Evolutionary conservation across 305 asterid genomes (phyloP), one percentile per base, ranked within the genome.

Genomic region (Salvia sclarea): DNA sequence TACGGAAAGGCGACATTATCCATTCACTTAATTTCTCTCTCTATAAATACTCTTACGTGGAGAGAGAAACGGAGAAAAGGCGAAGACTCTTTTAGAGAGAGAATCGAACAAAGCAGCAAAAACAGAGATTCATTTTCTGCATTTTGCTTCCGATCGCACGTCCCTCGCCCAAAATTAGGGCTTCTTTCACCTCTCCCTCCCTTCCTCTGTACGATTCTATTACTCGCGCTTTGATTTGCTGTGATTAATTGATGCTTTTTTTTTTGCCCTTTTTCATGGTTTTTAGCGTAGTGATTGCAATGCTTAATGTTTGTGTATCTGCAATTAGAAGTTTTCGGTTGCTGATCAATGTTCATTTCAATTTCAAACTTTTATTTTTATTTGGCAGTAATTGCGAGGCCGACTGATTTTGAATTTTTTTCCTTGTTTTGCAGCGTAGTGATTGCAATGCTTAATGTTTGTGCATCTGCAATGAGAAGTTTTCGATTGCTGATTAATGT

Each of bases 101-200:
- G 70, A 73, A 45, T 47, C 8, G 12, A 20, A 9, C 37, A 44
- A 67, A 53, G 45, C 45, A 10, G 60, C 54, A 16, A 47, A 49
- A 30, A 8, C 61, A 30, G 18, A 18, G 40, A 43, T 13, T 44
- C 43, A 16, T 57, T 70, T 38, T 52, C 7, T 38, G 75, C 55
- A 62, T 64, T 53, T 55, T 41, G 69, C 76, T 43, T 71, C 54
- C 74, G 73, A 71, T 78, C 83, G 75, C 74, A 60, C 64, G 58
- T 57, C 54, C 12, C 66, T 60, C 50, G 67, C 79, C 49, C 63
- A 18, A 70, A 73, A 57, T 77, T 74, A 72, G 81, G 84, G 80
- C 66, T 80, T 74, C 80, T 76, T 41, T 74, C 33, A 68, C 61
- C 69, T 71, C 49, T 64, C 43, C 78, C 71, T 61, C 67, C 61